A percentile compares a stretch with the other conserved stretches of the same genome.
phyloP scores from a whole-genome alignment of 805 yeast species.

The Wickerhamiella cacticola region DNA sequence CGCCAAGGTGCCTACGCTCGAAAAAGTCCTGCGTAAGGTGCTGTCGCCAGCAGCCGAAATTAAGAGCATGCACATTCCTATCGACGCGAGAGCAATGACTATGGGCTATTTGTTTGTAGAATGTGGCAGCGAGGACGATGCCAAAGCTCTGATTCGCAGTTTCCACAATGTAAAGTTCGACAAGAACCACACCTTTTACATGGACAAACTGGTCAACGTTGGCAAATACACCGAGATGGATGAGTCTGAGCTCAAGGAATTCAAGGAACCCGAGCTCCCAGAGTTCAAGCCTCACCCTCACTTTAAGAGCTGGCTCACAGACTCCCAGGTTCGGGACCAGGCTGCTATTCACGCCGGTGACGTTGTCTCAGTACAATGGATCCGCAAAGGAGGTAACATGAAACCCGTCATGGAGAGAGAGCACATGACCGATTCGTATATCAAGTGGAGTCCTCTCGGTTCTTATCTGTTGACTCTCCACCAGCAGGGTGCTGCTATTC shows the following conservation, averaged over 20 bases:
- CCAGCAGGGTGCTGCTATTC: slow-evolving; percentile 86
- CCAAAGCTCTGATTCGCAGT: slow-evolving; percentile 64
- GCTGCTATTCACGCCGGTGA: slow-evolving; percentile 68
- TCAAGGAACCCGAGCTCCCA: slow-evolving; percentile 59
- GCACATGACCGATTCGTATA: slow-evolving; percentile 78
- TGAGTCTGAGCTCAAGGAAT: slow-evolving; percentile 45
- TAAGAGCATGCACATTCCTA: slow-evolving; percentile 66
- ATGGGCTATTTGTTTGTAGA: slow-evolving; percentile 77
- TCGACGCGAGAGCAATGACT: slow-evolving; percentile 55
- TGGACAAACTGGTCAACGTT: slow-evolving; percentile 51
- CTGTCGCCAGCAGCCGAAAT: slow-evolving; percentile 70
- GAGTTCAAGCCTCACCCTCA: slow-evolving; percentile 67
- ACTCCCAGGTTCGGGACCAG: slow-evolving; percentile 83
- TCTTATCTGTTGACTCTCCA: slow-evolving; percentile 76
- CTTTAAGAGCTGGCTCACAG: slow-evolving; percentile 84
- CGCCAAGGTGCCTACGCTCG: slow-evolving; percentile 67
- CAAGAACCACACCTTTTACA: slow-evolving; percentile 77
- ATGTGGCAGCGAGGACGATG: slow-evolving; percentile 53
- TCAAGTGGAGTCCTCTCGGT: slow-evolving; percentile 89
- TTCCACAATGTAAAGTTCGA: slow-evolving; percentile 86
- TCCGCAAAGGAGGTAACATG: slow-evolving; percentile 56
- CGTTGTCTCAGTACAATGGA: slow-evolving; percentile 77
- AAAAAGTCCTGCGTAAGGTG: slow-evolving; percentile 73
- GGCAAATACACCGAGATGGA: slow-evolving; percentile 47
- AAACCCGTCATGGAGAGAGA: slow-evolving; percentile 66